Evolutionary conservation across 2,329 filamentous ascomycete species (phyloP).

Genomic region (Fusarium oligoseptatum): DNA sequence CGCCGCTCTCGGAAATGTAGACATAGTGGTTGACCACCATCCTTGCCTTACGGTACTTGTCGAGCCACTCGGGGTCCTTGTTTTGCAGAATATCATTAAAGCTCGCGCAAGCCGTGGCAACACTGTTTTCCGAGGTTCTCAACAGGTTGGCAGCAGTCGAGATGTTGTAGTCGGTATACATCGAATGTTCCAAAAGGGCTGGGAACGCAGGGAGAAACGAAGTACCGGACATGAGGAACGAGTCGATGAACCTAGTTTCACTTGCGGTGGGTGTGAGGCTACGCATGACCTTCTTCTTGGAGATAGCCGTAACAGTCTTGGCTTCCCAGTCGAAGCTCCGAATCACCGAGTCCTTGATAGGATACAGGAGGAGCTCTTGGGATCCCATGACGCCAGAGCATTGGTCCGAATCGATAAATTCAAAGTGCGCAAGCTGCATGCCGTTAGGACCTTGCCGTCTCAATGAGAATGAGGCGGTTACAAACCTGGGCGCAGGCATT

Average conservation of each 20-base stretch:
- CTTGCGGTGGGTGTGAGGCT: conserved; percentile 73
- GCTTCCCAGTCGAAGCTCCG: conserved; percentile 75
- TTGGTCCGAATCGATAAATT: conserved; percentile 74
- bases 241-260: conserved; percentile 84
- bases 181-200: conserved; percentile 72
- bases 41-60: conserved; percentile 87
- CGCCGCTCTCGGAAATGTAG: conserved; percentile 81
- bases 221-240: conserved; percentile 85
- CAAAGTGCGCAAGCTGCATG: conserved; percentile 80
- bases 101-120: conserved; percentile 79
- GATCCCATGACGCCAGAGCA: conserved; percentile 85
- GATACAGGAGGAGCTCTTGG: conserved; percentile 87
- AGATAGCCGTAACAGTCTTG: conserved; percentile 71
- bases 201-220: conserved; percentile 85
- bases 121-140: conserved; percentile 74
- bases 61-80: conserved; percentile 80
- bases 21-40: conserved; percentile 91
- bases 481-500: conserved; percentile 87
- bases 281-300: conserved; percentile 78
- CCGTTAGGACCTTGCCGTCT: conserved; percentile 25
- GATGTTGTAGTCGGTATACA: conserved; percentile 71
- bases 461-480: conserved; percentile 10
- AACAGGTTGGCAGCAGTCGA: conserved; percentile 84
- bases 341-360: conserved; percentile 82
- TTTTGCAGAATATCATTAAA: conserved; percentile 84